Evolutionary conservation across 768 basidiomycete genomes (phyloP), one percentile per base, ranked within the genome.

Genomic region (Dioszegia aurantiaca): DNA sequence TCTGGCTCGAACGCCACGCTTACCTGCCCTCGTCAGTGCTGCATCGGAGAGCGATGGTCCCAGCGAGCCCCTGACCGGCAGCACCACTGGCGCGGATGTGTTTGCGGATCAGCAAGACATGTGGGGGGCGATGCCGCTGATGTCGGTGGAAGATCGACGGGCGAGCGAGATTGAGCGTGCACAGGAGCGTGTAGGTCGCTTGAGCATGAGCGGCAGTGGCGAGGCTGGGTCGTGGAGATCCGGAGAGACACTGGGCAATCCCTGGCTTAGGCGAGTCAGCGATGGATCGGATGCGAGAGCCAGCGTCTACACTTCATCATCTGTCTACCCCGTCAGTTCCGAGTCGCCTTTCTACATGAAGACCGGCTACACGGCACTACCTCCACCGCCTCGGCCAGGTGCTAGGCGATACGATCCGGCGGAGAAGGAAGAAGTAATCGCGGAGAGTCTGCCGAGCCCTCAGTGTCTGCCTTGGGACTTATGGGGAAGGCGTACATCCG

Each of bases 101-200:
- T 53, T 53, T 27, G 51, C 51, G 14, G 37, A 19, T 4, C 51
- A 53, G 39, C 51, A 53, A 24, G 51, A 53, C 40, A 40, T 53
- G 36, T 39, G 51, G 51, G 21, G 5, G 37, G 36, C 14, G 5
- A 21, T 21, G 30, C 37, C 36, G 23, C 33, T 37, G 24, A 40
- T 37, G 51, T 40, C 51, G 19, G 23, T 21, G 8, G 36, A 30
- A 4, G 27, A 47, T 8, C 8, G 51, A 8, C 23, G 51, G 6
- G 51, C 16, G 36, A 40, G 51, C 36, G 37, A 53, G 23, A 24
- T 11, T 21, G 36, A 21, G 31, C 19, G 21, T 27, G 33, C 33
- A 33, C 8, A 6, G 14, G 33, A 33, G 33, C 33, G 33, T 33
- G 33, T 33, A 6, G 33, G 33, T 33, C 33, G 33, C 27, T 30